phyloP scores from a whole-genome alignment of 768 basidiomycete species.

The Mrakia gelida region DNA sequence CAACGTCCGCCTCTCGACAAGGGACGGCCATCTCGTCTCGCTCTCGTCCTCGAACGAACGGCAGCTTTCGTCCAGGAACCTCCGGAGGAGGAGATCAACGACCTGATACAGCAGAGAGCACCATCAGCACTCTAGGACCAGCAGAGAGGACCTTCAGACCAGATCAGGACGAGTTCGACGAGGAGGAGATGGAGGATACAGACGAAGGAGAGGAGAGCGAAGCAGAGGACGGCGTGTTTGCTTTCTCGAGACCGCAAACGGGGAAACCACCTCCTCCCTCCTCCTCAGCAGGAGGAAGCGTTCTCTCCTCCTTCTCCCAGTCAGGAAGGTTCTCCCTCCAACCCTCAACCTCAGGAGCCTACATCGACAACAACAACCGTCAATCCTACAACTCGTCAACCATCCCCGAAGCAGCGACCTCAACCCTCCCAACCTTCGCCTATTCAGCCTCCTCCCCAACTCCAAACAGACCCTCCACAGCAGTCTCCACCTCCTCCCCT shows the following conservation, averaged over 20 bases:
- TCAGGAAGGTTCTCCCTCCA: background rate
- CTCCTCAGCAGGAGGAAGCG: background rate
- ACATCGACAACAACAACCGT: background rate
- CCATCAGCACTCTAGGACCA: slow-evolving; percentile 3
- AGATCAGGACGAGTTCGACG: slow-evolving; percentile 7
- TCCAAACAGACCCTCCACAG: background rate
- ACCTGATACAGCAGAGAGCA: slow-evolving; percentile 12
- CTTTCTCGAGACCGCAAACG: slow-evolving; percentile 12
- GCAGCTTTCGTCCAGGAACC: background rate
- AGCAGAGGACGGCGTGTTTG: slow-evolving; percentile 22
- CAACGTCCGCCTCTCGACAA: background rate
- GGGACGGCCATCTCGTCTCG: background rate
- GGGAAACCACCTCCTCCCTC: background rate
- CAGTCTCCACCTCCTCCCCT: background rate
- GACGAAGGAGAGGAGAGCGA: slow-evolving; percentile 21
- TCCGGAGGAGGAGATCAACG: background rate
- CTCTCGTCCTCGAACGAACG: background rate
- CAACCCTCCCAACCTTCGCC: background rate
- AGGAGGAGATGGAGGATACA: slow-evolving; percentile 5
- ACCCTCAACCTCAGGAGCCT: background rate
- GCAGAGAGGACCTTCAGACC: slow-evolving; percentile 10
- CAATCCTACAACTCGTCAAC: background rate
- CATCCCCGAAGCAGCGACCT: background rate
- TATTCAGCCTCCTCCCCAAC: background rate
- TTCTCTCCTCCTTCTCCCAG: background rate